These are phyloP conservation scores for Amanita muscaria DNA, from an alignment of 768 basidiomycete genomes.

Conservation along the genomic window DNA sequence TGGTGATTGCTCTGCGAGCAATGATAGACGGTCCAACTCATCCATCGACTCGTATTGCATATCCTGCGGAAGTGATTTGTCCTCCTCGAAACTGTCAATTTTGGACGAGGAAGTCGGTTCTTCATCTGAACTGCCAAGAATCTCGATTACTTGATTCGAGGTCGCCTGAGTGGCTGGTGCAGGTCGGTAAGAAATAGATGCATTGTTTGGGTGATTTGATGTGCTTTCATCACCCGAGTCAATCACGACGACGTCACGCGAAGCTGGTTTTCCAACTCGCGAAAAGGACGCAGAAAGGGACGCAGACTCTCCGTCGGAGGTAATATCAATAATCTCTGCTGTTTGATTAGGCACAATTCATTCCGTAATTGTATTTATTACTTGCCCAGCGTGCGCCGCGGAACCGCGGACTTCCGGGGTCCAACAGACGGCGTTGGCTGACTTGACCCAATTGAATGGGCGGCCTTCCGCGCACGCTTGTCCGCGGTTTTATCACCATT, in stretches of 20 bases:
- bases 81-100: no score
- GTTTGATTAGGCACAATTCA: neutral
- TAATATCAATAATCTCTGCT: constrained; percentile 3
- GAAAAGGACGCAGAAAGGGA: no score
- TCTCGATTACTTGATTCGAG: neutral
- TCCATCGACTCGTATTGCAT: neutral
- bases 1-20: neutral
- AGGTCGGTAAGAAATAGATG: no score
- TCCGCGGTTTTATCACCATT: no score
- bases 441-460: no score
- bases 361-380: neutral
- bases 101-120: neutral
- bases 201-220: no score
- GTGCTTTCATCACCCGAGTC: no score
- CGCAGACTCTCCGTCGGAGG: constrained; percentile 1
- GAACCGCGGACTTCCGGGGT: no score
- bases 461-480: no score
- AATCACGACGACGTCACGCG: neutral
- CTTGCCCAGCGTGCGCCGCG: neutral
- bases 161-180: neutral
- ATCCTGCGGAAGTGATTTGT: neutral
- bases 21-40: constrained; percentile 1
- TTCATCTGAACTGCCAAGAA: constrained; percentile 5
- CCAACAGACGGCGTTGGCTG: no score
- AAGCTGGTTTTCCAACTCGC: no score